Evolutionary conservation across 2,329 filamentous ascomycete genomes (phyloP), one percentile per base, ranked within the genome.

Genomic region (Dothideomycetidae sp.): DNA sequence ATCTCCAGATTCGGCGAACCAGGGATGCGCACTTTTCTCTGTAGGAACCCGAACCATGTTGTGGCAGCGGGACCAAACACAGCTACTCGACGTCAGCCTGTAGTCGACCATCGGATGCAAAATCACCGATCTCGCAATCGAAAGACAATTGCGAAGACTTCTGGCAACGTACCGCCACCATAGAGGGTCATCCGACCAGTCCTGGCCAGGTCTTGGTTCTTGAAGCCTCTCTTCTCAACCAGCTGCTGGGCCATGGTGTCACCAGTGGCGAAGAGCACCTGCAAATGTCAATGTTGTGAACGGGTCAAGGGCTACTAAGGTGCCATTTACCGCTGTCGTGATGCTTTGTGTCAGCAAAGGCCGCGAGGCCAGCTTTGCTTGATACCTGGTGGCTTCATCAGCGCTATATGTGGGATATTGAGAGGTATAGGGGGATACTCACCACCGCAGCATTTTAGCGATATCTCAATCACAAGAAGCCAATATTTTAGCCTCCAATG

Each of bases 231-330:
- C 58, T 75, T 78, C 63, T 96, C 88, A 42, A 98, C 81, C 23
- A 75, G 68, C 62, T 96, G 88, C 62, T 98, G 90, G 26, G 90
- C 84, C 48, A 92, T 77, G 43, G 80, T 68, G 63, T 98, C 90
- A 51, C 90, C 90, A 10, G 85, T 82, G 41, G 81, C 86, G 57
- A 96, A 98, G 45, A 98, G 77, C 42, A 96, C 58, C 72, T 76
- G 46, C 13, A 14, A 3, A 4, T 21, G 21, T 9, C 13, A 29
- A 12, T 30, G 19, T 18, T 17, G 31, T 32, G 29, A 42, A 34
- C 16, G 9, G 31, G 10, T 32, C 28, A 7, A 31, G 16, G 10
- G 12, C 30, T 7, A 21, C 12, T 12, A 18, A n/a, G 4, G 23
- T 5, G 3, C 10, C 10, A 49, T 59, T 33, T 58, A 75, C 71